A percentile compares a stretch with the other conserved stretches of the same genome.
Conservation (phyloP, 148 eudicot genomes). For the Vaccinium macrocarpon region DNA sequence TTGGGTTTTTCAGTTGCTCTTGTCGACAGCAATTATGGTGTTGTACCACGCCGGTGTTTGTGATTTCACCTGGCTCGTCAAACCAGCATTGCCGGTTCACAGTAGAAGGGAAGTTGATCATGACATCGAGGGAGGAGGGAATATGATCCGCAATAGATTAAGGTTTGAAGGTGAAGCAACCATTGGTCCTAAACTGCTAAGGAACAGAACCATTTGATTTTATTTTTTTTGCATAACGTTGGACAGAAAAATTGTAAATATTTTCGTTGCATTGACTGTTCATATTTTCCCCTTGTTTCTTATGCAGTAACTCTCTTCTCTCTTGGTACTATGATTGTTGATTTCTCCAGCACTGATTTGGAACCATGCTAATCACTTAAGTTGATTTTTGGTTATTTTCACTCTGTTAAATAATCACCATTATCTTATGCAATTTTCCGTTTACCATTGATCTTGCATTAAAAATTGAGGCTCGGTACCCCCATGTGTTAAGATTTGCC, state of each 20-base stretch:
- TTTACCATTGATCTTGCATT: too few relatives aligned
- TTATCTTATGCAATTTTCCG: too few relatives aligned
- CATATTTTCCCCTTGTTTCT: background rate
- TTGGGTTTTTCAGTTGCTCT: constrained; percentile 5
- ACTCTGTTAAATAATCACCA: too few relatives aligned
- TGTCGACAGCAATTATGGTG: background rate
- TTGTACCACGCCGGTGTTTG: background rate
- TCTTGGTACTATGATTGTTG: background rate
- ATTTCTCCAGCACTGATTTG: background rate
- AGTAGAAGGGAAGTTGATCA: background rate
- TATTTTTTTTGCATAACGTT: background rate
- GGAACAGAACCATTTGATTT: background rate
- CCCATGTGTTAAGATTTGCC: too few relatives aligned
- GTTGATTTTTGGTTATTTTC: too few relatives aligned
- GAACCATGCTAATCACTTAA: too few relatives aligned
- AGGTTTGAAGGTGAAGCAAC: background rate
- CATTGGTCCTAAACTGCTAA: constrained; percentile 6
- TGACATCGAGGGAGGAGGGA: background rate
- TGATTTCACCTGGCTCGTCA: constrained; percentile 12
- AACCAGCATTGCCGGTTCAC: background rate
- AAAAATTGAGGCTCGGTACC: too few relatives aligned
- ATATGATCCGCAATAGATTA: background rate
- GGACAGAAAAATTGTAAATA: background rate
- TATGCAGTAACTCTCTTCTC: background rate
- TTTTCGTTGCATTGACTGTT: background rate